Evolutionary conservation across 1,284 basidiomycete species (phyloP), one percentile per base, ranked within the genome.

Genomic region (Flammula alnicola): DNA sequence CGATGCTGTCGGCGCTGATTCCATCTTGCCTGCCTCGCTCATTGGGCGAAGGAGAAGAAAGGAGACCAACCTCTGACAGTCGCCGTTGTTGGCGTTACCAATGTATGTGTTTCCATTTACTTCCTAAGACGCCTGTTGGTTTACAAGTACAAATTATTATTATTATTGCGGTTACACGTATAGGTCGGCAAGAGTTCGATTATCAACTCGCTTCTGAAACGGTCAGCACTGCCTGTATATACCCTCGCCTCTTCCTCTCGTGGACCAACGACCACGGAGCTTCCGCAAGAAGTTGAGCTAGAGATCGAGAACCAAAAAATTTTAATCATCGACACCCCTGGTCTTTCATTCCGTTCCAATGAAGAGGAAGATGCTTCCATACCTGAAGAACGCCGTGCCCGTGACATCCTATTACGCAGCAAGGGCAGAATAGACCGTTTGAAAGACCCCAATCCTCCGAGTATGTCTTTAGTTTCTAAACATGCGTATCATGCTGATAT

Each of bases 361-460:
- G 60, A 66, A 25, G 74, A 77, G 12, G 77, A 72, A 32, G 75
- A 75, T 29, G 68, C 69, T 4, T 23, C 50, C 9, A 16, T 33
- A 32, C 26, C 54, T 30, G 72, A 75, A 58, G 72, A 63, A 9
- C 61, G 69, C 26, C 82, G 85, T 35, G 82, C 81, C 11, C 80
- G 76, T 35, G 92, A 95, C 61, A 62, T 61, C 50, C 68, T 95
- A 19, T 63, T 93, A 56, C 79, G 94, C 47, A 91, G 86, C 64
- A 81, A 89, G 58, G 91, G 95, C 27, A 83, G 91, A 59, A 86
- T 98, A 32, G 96, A 98, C 67, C 80, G 88, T 32, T 76, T 98
- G 50, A 91, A 93, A 66, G 94, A 98, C 63, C 88, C 93, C 20
- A 70, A 86, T 47, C 83, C 82, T 14, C 83, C 89, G 42, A 79